A percentile compares a stretch with the other conserved stretches of the same genome.
These are phyloP conservation scores for Solanum pinnatisectum DNA, from an alignment of 257 asterid genomes.

Conservation along the genomic window DNA sequence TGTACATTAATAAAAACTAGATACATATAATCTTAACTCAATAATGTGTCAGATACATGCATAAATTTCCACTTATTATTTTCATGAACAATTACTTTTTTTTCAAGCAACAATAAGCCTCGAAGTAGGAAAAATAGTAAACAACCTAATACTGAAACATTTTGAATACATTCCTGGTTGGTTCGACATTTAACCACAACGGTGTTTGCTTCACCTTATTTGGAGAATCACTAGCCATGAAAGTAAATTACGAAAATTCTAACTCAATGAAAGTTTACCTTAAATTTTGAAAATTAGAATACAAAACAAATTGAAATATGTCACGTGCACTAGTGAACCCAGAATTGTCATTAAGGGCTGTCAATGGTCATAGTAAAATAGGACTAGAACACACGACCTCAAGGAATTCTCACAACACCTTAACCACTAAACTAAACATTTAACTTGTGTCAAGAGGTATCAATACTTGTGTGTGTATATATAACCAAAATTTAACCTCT, in stretches of 20 bases:
- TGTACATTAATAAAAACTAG: too few relatives aligned
- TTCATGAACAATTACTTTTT: not conserved
- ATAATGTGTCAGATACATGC: not conserved
- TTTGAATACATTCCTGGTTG: too few relatives aligned
- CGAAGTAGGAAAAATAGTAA: not conserved
- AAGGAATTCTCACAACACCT: too few relatives aligned
- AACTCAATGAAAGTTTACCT: not conserved
- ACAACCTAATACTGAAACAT: not conserved
- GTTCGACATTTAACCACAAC: not conserved
- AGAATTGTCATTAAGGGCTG: too few relatives aligned
- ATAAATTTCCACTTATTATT: too few relatives aligned
- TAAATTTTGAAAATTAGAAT: too few relatives aligned
- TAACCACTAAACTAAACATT: too few relatives aligned
- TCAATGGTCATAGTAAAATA: too few relatives aligned
- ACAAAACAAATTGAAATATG: not conserved
- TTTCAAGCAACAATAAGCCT: not conserved
- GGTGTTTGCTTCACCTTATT: not conserved
- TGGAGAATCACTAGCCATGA: not conserved
- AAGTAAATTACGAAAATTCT: not conserved
- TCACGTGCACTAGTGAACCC: not conserved
- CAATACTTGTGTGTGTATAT: too few relatives aligned
- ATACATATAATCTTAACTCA: not conserved
- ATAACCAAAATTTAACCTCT: too few relatives aligned
- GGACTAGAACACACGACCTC: too few relatives aligned
- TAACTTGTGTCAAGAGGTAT: too few relatives aligned